These are phyloP conservation scores for Colletotrichum tofieldiae DNA, from an alignment of 2,329 filamentous ascomycete genomes.

Conservation along the genomic window DNA sequence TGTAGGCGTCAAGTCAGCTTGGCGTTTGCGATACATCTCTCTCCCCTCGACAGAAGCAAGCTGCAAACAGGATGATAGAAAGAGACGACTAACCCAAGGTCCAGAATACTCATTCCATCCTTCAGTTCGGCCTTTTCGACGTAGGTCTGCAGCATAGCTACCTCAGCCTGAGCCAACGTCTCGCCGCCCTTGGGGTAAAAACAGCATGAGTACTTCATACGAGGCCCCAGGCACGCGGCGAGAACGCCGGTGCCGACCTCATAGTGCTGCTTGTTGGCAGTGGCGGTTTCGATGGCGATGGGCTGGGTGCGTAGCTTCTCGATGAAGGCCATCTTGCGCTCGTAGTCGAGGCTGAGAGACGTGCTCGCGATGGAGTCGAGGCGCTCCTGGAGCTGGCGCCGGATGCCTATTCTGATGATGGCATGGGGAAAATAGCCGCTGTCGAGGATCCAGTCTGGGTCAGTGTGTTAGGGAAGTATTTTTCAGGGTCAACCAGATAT, in stretches of 20 bases:
- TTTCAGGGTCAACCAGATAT: too few relatives aligned
- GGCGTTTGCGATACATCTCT: background rate
- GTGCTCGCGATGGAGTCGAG: constrained; percentile 68
- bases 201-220: constrained; percentile 82
- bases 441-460: constrained; percentile 73
- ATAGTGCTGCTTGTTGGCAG: constrained; percentile 80
- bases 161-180: constrained; percentile 77
- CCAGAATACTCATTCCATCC: constrained; percentile 74
- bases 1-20: constrained; percentile 48
- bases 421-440: constrained; percentile 75
- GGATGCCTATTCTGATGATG: constrained; percentile 76
- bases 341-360: constrained; percentile 67
- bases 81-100: constrained; percentile 67
- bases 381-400: constrained; percentile 75
- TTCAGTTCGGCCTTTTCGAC: constrained; percentile 71
- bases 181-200: constrained; percentile 75
- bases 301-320: constrained; percentile 71
- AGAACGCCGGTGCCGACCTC: constrained; percentile 79
- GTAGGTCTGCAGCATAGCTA: constrained; percentile 76
- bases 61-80: constrained; percentile 35
- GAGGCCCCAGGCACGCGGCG: constrained; percentile 72
- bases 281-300: constrained; percentile 78
- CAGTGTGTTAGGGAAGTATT: constrained; percentile 23
- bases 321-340: constrained; percentile 76
- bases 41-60: background rate